A percentile compares a stretch with the other conserved stretches of the same genome.
Evolutionary conservation across 176 grass and related monocot species (phyloP).

Genomic region (Juncus inflexus): DNA sequence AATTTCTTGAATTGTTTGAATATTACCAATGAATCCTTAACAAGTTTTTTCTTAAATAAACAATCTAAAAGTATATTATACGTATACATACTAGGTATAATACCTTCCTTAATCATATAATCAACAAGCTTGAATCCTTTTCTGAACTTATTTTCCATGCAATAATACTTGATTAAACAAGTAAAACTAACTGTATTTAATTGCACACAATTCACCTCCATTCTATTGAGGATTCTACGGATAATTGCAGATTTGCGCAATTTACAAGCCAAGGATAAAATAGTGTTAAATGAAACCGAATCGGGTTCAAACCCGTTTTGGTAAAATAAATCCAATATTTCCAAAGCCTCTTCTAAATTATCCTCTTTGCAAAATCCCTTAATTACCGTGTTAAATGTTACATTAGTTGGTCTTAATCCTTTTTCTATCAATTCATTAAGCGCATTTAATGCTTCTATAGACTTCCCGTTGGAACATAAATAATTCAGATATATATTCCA

Average conservation of each 20-base stretch:
- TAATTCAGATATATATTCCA: constrained; percentile 16
- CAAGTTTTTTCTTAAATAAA: constrained; percentile 25
- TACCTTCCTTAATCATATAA: constrained; percentile 25
- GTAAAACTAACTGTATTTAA: constrained; percentile 3
- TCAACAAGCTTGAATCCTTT: constrained; percentile 14
- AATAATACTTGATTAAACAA: constrained; percentile 22
- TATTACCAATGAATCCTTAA: constrained; percentile 17
- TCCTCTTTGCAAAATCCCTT: constrained; percentile 12
- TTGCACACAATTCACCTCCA: not conserved
- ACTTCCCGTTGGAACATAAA: constrained; percentile 3
- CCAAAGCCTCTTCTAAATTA: constrained; percentile 14
- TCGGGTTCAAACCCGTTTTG: constrained; percentile 5
- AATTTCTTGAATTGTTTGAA: constrained; percentile 21
- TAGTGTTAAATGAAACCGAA: constrained; percentile 17
- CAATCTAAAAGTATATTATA: constrained; percentile 27
- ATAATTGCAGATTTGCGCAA: constrained; percentile 2
- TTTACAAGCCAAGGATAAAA: constrained; percentile 13
- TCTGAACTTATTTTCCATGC: not conserved
- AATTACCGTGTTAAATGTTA: constrained; percentile 12
- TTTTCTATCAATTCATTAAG: not conserved
- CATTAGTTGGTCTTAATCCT: constrained; percentile 11
- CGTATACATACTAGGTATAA: constrained; percentile 14
- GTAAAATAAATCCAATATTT: constrained; percentile 4
- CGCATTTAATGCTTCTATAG: not conserved
- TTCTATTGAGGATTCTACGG: constrained; percentile 15